Evolutionary conservation across 331 rosid species (phyloP).

Genomic region (Prunus yedoensis): DNA sequence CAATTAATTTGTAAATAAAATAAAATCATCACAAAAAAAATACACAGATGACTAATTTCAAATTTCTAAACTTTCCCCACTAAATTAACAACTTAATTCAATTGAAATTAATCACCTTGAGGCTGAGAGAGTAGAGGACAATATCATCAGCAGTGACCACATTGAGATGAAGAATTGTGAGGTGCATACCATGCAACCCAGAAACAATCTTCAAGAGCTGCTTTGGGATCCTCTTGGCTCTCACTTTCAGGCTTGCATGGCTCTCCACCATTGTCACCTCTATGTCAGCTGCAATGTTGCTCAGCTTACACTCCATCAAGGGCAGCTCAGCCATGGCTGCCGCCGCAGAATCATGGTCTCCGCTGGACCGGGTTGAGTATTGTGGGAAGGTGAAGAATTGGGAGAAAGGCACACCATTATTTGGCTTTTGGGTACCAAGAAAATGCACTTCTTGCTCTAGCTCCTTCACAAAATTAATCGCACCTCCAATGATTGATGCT

Average conservation of each 20-base stretch:
- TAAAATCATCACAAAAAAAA: neutral
- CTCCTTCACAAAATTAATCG: slow-evolving; percentile 91
- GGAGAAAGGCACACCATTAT: slow-evolving; percentile 52
- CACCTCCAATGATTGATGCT: slow-evolving; percentile 94
- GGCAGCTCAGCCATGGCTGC: neutral
- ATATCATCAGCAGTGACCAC: slow-evolving; percentile 56
- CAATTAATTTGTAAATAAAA: neutral
- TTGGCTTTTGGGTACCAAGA: slow-evolving; percentile 47
- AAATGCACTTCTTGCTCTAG: slow-evolving; percentile 77
- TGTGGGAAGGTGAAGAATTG: slow-evolving; percentile 88
- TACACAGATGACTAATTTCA: neutral
- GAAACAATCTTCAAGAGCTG: slow-evolving; percentile 75
- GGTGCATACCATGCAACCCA: slow-evolving; percentile 62
- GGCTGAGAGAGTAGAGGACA: slow-evolving; percentile 72
- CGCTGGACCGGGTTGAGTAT: slow-evolving; percentile 47
- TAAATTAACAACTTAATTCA: neutral
- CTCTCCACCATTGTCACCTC: slow-evolving; percentile 94
- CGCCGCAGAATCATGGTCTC: neutral
- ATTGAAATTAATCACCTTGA: slow-evolving; percentile 54
- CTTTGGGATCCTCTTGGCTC: slow-evolving; percentile 68
- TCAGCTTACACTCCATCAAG: neutral
- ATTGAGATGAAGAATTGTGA: slow-evolving; percentile 84
- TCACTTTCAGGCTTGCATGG: slow-evolving; percentile 86
- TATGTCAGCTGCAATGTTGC: slow-evolving; percentile 66
- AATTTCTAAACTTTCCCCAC: neutral